A percentile compares a stretch with the other conserved stretches of the same genome.
Evolutionary conservation across 2,329 filamentous ascomycete species (phyloP).

Genomic region (Neophaeococcomyces aloes): DNA sequence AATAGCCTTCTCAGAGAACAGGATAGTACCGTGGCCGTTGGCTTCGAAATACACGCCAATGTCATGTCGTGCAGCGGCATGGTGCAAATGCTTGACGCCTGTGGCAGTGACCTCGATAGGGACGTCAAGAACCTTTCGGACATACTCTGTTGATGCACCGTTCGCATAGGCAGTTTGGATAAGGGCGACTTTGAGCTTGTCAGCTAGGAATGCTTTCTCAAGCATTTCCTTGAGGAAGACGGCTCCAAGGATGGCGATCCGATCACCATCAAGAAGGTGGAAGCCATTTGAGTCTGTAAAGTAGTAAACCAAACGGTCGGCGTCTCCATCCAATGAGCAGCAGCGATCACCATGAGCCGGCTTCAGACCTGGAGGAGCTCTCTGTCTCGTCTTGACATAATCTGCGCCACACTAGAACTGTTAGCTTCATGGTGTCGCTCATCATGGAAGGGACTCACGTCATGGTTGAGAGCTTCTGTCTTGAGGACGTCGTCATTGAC

Average conservation of each 20-base stretch:
- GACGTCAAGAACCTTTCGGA: slow-evolving; percentile 75
- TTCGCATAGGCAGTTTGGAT: slow-evolving; percentile 98
- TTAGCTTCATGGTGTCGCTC: slow-evolving; percentile 13
- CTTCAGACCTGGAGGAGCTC: slow-evolving; percentile 73
- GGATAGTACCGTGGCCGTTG: slow-evolving; percentile 92
- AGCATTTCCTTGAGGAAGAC: slow-evolving; percentile 88
- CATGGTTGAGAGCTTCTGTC: slow-evolving; percentile 77
- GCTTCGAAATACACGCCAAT: slow-evolving; percentile 98
- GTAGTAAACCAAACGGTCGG: slow-evolving; percentile 92
- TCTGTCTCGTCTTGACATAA: slow-evolving; percentile 94
- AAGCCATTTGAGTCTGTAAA: slow-evolving; percentile 78
- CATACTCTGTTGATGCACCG: slow-evolving; percentile 84
- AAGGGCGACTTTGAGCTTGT: slow-evolving; percentile 80
- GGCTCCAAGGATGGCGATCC: slow-evolving; percentile 87
- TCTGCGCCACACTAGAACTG: slow-evolving; percentile 71
- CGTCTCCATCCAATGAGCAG: slow-evolving; percentile 89
- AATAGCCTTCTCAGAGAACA: slow-evolving; percentile 79
- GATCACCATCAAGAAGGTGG: slow-evolving; percentile 88
- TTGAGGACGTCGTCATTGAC: slow-evolving; percentile 89
- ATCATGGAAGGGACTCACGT: slow-evolving; percentile 44
- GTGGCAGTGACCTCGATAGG: slow-evolving; percentile 89
- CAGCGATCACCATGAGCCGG: slow-evolving; percentile 65
- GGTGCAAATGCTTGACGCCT: slow-evolving; percentile 94
- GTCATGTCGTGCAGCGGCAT: slow-evolving; percentile 89
- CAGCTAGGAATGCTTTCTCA: slow-evolving; percentile 63